Conservation (phyloP, 768 basidiomycete species). For the Amanita polypyramis region DNA sequence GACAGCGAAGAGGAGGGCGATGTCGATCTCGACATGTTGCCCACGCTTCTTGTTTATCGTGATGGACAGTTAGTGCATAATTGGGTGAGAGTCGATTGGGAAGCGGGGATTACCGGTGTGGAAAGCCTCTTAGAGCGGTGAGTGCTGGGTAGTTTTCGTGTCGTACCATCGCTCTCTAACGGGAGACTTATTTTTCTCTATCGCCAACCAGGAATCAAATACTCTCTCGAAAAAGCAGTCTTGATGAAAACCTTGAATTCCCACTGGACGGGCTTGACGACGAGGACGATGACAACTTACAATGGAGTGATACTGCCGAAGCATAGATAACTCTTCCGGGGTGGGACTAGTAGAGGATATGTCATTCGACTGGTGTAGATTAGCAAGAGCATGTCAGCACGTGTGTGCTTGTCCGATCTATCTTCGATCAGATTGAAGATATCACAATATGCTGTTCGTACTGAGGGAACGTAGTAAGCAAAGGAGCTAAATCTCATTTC, state of each 20-base stretch:
- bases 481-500: not conserved
- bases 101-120: conserved; percentile 35
- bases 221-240: not conserved
- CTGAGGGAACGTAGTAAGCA: not conserved
- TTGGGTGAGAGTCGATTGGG: conserved; percentile 87
- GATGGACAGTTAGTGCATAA: conserved; percentile 78
- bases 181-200: not conserved
- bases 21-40: conserved; percentile 72
- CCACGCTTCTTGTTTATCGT: conserved; percentile 70
- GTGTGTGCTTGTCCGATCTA: no score
- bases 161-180: not conserved
- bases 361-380: not conserved
- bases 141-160: not conserved
- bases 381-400: no score
- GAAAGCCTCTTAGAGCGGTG: conserved; percentile 4
- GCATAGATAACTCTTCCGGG: not conserved
- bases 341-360: not conserved
- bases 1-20: conserved; percentile 38
- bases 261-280: not conserved
- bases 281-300: conserved; percentile 1
- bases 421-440: not conserved
- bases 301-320: not conserved
- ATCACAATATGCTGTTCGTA: not conserved
- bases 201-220: conserved; percentile 1
- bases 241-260: not conserved